A percentile compares a stretch with the other conserved stretches of the same genome.
Evolutionary conservation across 2,329 filamentous ascomycete species (phyloP).

Genomic region (Mycosphaerella sp.): DNA sequence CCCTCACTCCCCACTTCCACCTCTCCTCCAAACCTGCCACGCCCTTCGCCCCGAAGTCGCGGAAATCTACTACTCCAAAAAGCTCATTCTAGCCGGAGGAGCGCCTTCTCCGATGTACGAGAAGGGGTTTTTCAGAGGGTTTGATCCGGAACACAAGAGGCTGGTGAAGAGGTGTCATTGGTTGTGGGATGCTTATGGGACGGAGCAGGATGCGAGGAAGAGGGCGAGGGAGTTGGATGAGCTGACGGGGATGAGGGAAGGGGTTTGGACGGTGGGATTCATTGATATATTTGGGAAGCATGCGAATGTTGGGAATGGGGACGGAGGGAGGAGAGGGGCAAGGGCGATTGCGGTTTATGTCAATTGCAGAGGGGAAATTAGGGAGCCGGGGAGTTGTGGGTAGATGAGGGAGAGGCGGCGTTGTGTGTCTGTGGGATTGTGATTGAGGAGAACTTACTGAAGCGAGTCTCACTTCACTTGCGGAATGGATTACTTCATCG

Average conservation of each 20-base stretch:
- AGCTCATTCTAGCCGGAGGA: conserved; percentile 8
- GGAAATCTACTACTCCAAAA: conserved; percentile 8
- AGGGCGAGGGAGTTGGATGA: conserved; percentile 13
- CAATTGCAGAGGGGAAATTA: conserved; percentile 4
- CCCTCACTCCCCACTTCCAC: conserved; percentile 6
- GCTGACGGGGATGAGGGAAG: conserved; percentile 6
- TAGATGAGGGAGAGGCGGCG: too few species aligned
- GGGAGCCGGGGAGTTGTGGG: conserved; percentile 3
- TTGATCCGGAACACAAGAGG: conserved; percentile 10
- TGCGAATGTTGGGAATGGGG: background rate
- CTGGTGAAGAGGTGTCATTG: conserved; percentile 11
- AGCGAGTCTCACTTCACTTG: too few species aligned
- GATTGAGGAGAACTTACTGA: too few species aligned
- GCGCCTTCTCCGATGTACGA: conserved; percentile 10
- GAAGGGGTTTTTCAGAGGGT: conserved; percentile 1
- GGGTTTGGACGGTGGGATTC: conserved; percentile 14
- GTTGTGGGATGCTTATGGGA: conserved; percentile 16
- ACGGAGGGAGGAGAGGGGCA: background rate
- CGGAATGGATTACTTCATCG: too few species aligned
- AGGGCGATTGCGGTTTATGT: conserved; percentile 12
- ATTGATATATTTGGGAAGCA: conserved; percentile 9
- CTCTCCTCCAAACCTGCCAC: conserved; percentile 1
- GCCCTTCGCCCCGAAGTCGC: conserved; percentile 9
- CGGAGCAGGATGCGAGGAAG: conserved; percentile 8
- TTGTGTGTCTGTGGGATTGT: too few species aligned